Base-by-base conservation (phyloP, 768 basidiomycete species). In the Suillus clintonianus region DNA sequence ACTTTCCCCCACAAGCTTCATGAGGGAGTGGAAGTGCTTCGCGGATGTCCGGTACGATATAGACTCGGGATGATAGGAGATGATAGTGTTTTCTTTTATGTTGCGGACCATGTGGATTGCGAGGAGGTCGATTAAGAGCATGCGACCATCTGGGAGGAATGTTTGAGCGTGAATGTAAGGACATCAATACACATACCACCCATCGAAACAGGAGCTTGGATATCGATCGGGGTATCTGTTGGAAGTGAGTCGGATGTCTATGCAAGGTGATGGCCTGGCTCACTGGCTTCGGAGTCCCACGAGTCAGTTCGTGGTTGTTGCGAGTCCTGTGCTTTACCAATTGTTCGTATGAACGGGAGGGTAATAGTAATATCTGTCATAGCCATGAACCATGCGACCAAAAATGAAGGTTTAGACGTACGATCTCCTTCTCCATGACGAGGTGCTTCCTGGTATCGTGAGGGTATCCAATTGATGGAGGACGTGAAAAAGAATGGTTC, bases 401-500 rank as follows among this genome's bases (percentile, higher is more conserved):
- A 42, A 64, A 68, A 61, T 27, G 55, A 39, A 47, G 30, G 11
- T 34, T 37, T 39, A 41, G 36, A 66, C 75, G 47, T 62, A 77
- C 77, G 77, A 59, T 78, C 77, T 62, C 74, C 76, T 55, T 65
- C 55, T 27, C 62, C 66, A 11, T 61, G 63, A 4, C 54, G 59
- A 32, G 64, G 41, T 13, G 69, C 66, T 61, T 76, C 75, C 61
- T 76, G 74, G 55, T 74, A 78, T 43, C 74, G 71, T 2, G 72
- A 71, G 1, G 77, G 74, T n/a, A 74, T 76, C 64, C 71, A 70
- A 53, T 74, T 72, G 8, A 74, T 42, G 2, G 76, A 76, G 0
- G 73, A 76, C 17, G 74, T 72, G 56, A 74, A 77, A 62, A 74
- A 78, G 64, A 78, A 77, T 0, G 76, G 74, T 62, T 77, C 75